Conservation (phyloP, 148 eudicot species). For the Pouteria glomerata region DNA sequence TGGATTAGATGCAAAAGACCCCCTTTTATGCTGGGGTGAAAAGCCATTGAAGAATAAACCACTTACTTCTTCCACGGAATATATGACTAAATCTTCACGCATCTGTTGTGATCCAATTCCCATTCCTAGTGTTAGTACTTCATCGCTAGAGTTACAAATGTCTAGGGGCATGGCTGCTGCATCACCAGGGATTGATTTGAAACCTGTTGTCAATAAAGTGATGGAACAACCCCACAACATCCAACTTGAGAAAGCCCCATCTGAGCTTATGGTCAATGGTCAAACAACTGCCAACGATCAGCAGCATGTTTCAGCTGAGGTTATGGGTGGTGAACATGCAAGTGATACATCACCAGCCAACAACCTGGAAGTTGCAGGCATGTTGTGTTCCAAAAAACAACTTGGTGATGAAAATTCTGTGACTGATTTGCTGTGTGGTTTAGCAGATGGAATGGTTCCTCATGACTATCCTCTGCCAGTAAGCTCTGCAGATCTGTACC, state of each 20-base stretch:
- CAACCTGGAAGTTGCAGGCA: slow-evolving; percentile 24
- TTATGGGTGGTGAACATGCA: slow-evolving; percentile 17
- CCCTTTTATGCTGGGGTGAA: slow-evolving; percentile 21
- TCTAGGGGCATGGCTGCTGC: slow-evolving; percentile 16
- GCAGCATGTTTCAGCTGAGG: slow-evolving; percentile 20
- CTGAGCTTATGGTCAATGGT: slow-evolving; percentile 22
- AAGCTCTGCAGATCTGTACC: slow-evolving; percentile 22
- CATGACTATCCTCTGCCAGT: slow-evolving; percentile 24
- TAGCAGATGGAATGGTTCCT: slow-evolving; percentile 19
- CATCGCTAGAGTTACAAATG: slow-evolving; percentile 22
- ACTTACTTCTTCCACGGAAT: slow-evolving; percentile 18
- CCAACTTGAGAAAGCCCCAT: too few species aligned
- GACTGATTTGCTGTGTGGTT: slow-evolving; percentile 42
- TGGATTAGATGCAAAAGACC: slow-evolving; percentile 16
- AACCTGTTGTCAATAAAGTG: slow-evolving; percentile 19
- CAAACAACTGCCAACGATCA: slow-evolving; percentile 28
- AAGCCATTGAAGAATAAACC: slow-evolving; percentile 20
- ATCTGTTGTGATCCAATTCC: slow-evolving; percentile 20
- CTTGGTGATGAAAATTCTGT: slow-evolving; percentile 25
- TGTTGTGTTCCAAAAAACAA: slow-evolving; percentile 17
- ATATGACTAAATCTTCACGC: slow-evolving; percentile 9
- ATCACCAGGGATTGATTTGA: slow-evolving; percentile 14
- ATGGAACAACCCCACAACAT: slow-evolving; percentile 20
- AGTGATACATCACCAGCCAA: slow-evolving; percentile 14
- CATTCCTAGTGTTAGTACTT: slow-evolving; percentile 11